Percentiles rank a stretch among this genome's conserved stretches.
These are phyloP conservation scores for Paracoccidioides brasiliensis DNA, from an alignment of 2,329 filamentous ascomycete genomes.

Conservation along the genomic window DNA sequence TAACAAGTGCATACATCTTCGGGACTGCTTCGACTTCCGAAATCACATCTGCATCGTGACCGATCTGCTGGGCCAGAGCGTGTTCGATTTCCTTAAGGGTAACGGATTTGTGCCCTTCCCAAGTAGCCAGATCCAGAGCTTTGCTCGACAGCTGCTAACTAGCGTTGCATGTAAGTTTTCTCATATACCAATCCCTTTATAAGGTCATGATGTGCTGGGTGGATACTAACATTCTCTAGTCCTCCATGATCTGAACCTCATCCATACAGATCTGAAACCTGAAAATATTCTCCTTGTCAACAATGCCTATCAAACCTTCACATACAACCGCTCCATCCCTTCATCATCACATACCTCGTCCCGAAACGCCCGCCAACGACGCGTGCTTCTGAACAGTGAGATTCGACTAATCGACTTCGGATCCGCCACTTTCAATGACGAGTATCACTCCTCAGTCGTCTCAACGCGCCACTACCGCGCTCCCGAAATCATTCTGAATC, in stretches of 20 bases:
- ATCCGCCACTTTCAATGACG: constrained; percentile 54
- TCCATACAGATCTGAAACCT: constrained; percentile 70
- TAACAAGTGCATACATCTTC: constrained; percentile 91
- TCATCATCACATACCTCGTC: constrained; percentile 47
- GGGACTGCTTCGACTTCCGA: constrained; percentile 93
- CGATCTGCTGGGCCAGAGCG: constrained; percentile 75
- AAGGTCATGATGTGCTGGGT: no score
- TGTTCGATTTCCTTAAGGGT: constrained; percentile 95
- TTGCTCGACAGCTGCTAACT: constrained; percentile 91
- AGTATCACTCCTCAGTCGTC: constrained; percentile 55
- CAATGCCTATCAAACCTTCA: constrained; percentile 54
- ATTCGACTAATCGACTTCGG: constrained; percentile 57
- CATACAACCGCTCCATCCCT: constrained; percentile 54
- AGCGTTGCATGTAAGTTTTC: constrained; percentile 86
- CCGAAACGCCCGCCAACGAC: constrained; percentile 47
- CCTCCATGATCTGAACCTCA: constrained; percentile 89
- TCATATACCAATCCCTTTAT: neutral
- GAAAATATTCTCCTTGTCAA: constrained; percentile 56
- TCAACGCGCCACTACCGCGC: constrained; percentile 55
- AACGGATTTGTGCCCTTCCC: constrained; percentile 95
- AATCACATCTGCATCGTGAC: constrained; percentile 88
- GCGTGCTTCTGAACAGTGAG: constrained; percentile 51
- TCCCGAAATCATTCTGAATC: constrained; percentile 54
- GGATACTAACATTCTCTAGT: constrained; percentile 42
- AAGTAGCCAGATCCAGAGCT: constrained; percentile 95